A percentile compares a stretch with the other conserved stretches of the same genome.
These are phyloP conservation scores for Cytidiella melzeri DNA, from an alignment of 768 basidiomycete genomes.

Conservation along the genomic window DNA sequence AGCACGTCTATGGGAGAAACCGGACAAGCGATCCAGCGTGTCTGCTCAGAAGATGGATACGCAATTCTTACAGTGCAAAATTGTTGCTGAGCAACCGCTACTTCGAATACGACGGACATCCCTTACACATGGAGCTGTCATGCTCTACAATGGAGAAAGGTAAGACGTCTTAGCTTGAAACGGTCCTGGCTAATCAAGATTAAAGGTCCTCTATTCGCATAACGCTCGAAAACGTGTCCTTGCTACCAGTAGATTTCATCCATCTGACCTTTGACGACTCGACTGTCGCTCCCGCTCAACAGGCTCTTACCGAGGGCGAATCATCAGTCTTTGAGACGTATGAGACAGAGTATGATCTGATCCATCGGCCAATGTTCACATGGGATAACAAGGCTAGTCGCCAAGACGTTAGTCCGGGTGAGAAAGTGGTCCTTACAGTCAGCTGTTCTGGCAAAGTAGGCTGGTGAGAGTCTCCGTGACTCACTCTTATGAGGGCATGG, in stretches of 20 bases:
- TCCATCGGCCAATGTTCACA: slow-evolving; percentile 73
- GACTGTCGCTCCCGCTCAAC: slow-evolving; percentile 69
- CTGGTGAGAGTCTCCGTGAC: slow-evolving; percentile 55
- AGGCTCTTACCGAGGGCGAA: slow-evolving; percentile 72
- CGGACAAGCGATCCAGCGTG: slow-evolving; percentile 33
- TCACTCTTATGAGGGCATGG: neutral
- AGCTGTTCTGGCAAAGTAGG: slow-evolving; percentile 85
- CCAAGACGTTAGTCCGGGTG: slow-evolving; percentile 62
- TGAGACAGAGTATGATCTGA: slow-evolving; percentile 81
- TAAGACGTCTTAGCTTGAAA: slow-evolving; percentile 30
- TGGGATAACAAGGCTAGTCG: slow-evolving; percentile 48
- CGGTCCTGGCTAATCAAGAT: neutral
- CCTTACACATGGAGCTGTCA: slow-evolving; percentile 89
- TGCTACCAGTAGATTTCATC: slow-evolving; percentile 78
- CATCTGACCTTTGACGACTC: slow-evolving; percentile 89
- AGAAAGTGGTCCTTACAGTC: slow-evolving; percentile 61
- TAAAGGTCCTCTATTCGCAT: slow-evolving; percentile 76
- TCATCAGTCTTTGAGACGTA: slow-evolving; percentile 81
- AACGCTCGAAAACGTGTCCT: slow-evolving; percentile 86
- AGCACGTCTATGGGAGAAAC: slow-evolving; percentile 56
- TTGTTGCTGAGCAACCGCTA: slow-evolving; percentile 83
- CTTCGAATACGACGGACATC: slow-evolving; percentile 82
- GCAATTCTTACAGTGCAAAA: slow-evolving; percentile 72
- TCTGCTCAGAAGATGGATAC: slow-evolving; percentile 25
- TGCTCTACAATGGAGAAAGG: slow-evolving; percentile 95